A percentile compares a stretch with the other conserved stretches of the same genome.
Conservation (phyloP, 305 asterid species). For the Solanum hybrid region DNA sequence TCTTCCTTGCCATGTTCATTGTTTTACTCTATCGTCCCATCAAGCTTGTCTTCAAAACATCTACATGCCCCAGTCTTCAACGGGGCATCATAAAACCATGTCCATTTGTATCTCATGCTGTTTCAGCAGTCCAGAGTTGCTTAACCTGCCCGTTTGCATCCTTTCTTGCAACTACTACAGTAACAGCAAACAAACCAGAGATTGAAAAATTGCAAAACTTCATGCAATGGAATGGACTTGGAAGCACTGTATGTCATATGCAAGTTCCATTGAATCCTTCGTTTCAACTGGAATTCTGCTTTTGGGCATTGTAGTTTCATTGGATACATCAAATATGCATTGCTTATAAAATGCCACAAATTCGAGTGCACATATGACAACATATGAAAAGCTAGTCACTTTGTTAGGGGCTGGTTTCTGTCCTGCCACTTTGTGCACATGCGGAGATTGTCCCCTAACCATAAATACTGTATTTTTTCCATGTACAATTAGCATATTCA, state of each 20-base stretch:
- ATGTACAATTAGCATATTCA: not conserved
- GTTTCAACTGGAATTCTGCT: not conserved
- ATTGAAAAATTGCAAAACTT: slow-evolving; percentile 52
- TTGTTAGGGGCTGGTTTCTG: not conserved
- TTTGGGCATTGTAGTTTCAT: slow-evolving; percentile 6
- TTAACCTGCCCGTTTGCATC: slow-evolving; percentile 21
- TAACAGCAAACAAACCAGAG: slow-evolving; percentile 36
- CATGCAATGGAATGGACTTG: slow-evolving; percentile 39
- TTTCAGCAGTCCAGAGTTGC: slow-evolving; percentile 29
- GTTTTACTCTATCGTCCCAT: not conserved
- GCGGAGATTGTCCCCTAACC: not conserved
- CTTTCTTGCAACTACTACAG: slow-evolving; percentile 31
- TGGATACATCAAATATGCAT: not conserved
- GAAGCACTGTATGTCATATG: slow-evolving; percentile 14
- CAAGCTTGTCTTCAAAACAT: not conserved
- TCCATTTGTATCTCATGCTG: not conserved
- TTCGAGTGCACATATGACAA: slow-evolving; percentile 20
- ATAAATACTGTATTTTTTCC: not conserved
- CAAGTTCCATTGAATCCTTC: slow-evolving; percentile 22
- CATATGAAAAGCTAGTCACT: not conserved
- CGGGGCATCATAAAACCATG: not conserved
- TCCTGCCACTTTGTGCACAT: not conserved
- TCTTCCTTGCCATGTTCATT: not conserved
- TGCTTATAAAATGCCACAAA: slow-evolving; percentile 12
- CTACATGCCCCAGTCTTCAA: not conserved